phyloP scores from a whole-genome alignment of 2,329 filamentous ascomycete genomes.

The Cladosporium sp. region DNA sequence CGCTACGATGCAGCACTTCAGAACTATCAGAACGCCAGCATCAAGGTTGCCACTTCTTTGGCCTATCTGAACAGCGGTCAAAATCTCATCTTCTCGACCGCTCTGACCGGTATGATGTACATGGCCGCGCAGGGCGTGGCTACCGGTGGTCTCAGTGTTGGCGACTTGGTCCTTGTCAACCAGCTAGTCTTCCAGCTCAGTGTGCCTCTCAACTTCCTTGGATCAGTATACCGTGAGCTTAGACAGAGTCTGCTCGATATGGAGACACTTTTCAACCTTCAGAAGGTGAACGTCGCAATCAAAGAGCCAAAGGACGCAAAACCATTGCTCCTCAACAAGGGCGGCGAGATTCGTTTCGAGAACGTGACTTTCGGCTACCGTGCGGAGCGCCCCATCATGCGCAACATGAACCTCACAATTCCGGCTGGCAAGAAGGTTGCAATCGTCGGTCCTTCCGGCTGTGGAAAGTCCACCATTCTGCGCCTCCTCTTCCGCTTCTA shows the following conservation, averaged over 20 bases:
- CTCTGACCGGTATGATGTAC: constrained; percentile 97
- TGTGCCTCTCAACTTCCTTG: constrained; percentile 93
- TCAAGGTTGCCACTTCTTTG: constrained; percentile 92
- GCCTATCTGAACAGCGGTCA: constrained; percentile 92
- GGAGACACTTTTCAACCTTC: constrained; percentile 96
- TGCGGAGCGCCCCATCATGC: constrained; percentile 78
- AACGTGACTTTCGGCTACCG: constrained; percentile 94
- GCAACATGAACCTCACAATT: constrained; percentile 79
- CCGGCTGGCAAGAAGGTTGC: constrained; percentile 95
- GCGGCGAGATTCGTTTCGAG: constrained; percentile 89
- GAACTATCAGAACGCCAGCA: constrained; percentile 87
- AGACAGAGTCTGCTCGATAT: constrained; percentile 94
- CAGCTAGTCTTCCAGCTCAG: constrained; percentile 98
- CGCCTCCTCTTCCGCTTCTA: constrained; percentile 92
- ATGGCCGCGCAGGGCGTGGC: constrained; percentile 87
- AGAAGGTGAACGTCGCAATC: constrained; percentile 90
- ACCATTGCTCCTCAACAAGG: constrained; percentile 65
- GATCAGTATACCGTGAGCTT: constrained; percentile 95
- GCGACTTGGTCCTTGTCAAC: constrained; percentile 97
- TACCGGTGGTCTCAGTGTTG: constrained; percentile 75
- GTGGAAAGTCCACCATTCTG: constrained; percentile 91
- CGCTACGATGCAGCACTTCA: constrained; percentile 84
- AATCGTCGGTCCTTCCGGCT: constrained; percentile 90
- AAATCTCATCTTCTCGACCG: constrained; percentile 93
- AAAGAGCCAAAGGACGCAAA: constrained; percentile 72